Evolutionary conservation across 495 filamentous ascomycete genomes (phyloP).

Genomic region (Collariella sp.): DNA sequence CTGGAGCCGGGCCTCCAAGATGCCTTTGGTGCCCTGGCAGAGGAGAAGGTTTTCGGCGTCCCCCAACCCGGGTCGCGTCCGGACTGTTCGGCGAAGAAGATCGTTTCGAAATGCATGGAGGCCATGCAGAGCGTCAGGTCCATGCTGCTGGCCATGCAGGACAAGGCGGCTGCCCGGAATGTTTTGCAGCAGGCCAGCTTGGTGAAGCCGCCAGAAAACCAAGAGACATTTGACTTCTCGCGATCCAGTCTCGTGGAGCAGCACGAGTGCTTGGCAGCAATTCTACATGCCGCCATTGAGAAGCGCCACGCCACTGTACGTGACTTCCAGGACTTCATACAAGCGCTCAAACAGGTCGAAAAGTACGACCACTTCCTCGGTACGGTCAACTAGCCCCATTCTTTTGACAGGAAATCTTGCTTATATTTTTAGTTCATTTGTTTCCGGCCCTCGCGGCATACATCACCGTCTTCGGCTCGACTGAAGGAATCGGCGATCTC

Average conservation of each 20-base stretch:
- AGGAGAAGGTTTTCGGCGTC: constrained; percentile 31
- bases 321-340: constrained; percentile 64
- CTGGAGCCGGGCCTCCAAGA: constrained; percentile 32
- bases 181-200: constrained; percentile 55
- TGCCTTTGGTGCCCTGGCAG: constrained; percentile 31
- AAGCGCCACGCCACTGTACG: constrained; percentile 55
- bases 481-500: constrained; percentile 50
- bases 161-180: constrained; percentile 60
- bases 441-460: constrained; percentile 66
- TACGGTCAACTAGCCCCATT: constrained; percentile 1
- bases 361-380: constrained; percentile 55
- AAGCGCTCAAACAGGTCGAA: constrained; percentile 55
- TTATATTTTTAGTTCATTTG: constrained; percentile 58
- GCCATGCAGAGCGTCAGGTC: constrained; percentile 64
- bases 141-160: constrained; percentile 61
- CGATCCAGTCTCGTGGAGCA: constrained; percentile 66
- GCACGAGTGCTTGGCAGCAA: constrained; percentile 76
- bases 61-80: constrained; percentile 20
- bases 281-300: constrained; percentile 68
- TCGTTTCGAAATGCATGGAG: constrained; percentile 59
- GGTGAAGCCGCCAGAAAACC: constrained; percentile 51
- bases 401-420: neutral
- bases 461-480: constrained; percentile 64
- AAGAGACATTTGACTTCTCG: constrained; percentile 69
- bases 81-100: constrained; percentile 26